Evolutionary conservation across 2,329 filamentous ascomycete genomes (phyloP).

Genomic region (Beauveria sp.): DNA sequence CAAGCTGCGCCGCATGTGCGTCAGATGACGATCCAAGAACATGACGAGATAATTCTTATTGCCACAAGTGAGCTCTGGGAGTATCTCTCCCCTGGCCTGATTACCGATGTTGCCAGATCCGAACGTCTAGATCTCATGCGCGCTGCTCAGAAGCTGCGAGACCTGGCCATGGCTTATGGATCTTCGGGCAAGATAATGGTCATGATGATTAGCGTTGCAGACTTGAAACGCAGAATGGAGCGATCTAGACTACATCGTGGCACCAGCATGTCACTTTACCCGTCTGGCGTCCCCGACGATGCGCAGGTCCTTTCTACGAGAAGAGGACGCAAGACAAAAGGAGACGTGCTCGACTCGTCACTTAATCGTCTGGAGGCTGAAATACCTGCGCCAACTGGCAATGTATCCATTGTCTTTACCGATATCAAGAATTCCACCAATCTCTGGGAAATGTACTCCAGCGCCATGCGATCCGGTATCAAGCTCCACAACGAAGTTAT

Average conservation of each 20-base stretch:
- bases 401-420: conserved; percentile 91
- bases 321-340: conserved; percentile 56
- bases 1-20: conserved; percentile 83
- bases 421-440: conserved; percentile 98
- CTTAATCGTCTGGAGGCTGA: conserved; percentile 82
- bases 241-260: conserved; percentile 65
- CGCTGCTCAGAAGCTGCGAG: conserved; percentile 86
- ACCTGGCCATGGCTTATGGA: conserved; percentile 92
- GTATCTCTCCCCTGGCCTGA: conserved; percentile 79
- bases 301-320: conserved; percentile 55
- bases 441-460: conserved; percentile 91
- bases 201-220: conserved; percentile 92
- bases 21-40: conserved; percentile 71
- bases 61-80: conserved; percentile 95
- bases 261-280: conserved; percentile 78
- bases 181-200: conserved; percentile 96
- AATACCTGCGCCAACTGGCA: conserved; percentile 83
- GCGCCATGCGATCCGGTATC: conserved; percentile 93
- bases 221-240: conserved; percentile 76
- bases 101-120: conserved; percentile 82
- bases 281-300: conserved; percentile 65
- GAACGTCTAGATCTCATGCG: conserved; percentile 89
- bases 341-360: conserved; percentile 71
- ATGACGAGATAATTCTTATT: conserved; percentile 88
- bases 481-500: conserved; percentile 97